Conservation (phyloP, 345 rosid species). For the Viola odorata region DNA sequence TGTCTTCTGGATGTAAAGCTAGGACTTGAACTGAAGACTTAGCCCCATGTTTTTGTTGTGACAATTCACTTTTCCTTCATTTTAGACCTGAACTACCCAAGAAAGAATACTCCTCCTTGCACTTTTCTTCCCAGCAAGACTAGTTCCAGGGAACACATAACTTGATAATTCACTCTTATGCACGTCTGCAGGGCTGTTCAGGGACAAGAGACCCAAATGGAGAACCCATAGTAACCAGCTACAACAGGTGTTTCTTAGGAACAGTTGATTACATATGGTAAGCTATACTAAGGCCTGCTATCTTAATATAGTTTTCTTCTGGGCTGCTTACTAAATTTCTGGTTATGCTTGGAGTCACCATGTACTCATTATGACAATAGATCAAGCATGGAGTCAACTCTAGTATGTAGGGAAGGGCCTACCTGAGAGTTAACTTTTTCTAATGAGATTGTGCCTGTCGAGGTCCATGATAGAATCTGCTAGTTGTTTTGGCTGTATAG, state of each 20-base stretch:
- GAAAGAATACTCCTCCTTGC: neutral
- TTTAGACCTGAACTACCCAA: neutral
- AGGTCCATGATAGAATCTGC: too few species aligned
- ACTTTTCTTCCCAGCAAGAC: neutral
- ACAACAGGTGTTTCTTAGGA: slow-evolving; percentile 81
- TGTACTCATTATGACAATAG: too few species aligned
- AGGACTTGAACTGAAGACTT: too few species aligned
- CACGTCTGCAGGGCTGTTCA: slow-evolving; percentile 45
- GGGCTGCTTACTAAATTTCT: too few species aligned
- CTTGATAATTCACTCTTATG: neutral
- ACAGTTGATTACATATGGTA: slow-evolving; percentile 96
- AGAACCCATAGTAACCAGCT: slow-evolving; percentile 87
- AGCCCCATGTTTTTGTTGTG: too few species aligned
- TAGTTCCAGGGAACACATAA: neutral
- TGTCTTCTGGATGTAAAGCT: too few species aligned
- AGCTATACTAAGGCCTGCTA: neutral
- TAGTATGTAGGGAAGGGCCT: too few species aligned
- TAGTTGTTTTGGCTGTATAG: too few species aligned
- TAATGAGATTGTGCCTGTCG: too few species aligned
- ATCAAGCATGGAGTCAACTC: too few species aligned
- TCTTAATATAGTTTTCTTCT: neutral
- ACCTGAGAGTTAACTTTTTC: too few species aligned
- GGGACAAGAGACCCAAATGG: slow-evolving; percentile 70
- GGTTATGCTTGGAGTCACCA: too few species aligned
- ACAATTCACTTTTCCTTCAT: neutral